A percentile compares a stretch with the other conserved stretches of the same genome.
Evolutionary conservation across 129 eudicot species (phyloP).

Genomic region (Chrysanthemum lavandulifolium): DNA sequence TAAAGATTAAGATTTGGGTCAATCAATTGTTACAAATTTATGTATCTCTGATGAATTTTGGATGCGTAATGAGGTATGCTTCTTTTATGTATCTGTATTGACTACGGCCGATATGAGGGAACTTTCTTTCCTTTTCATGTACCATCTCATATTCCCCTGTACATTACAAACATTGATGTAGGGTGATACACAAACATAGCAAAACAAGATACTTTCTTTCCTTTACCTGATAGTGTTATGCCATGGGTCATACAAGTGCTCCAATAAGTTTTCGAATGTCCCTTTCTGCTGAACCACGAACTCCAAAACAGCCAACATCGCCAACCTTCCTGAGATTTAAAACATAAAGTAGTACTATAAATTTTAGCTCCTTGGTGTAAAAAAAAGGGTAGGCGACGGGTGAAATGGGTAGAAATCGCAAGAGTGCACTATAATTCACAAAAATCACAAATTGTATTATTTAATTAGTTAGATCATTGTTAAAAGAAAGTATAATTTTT

Average conservation of each 20-base stretch:
- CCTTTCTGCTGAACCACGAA: constrained; percentile 90
- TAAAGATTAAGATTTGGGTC: too few relatives aligned
- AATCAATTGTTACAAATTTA: too few relatives aligned
- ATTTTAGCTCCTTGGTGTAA: not conserved
- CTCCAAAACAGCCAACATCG: constrained; percentile 95
- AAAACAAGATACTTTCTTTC: constrained; percentile 17
- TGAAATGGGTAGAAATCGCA: not conserved
- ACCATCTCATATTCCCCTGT: constrained; percentile 47
- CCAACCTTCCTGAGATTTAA: constrained; percentile 79
- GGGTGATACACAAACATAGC: constrained; percentile 15
- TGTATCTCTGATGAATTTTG: too few relatives aligned
- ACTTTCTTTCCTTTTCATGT: not conserved
- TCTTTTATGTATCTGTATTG: too few relatives aligned
- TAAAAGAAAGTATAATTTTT: not conserved
- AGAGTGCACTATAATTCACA: not conserved
- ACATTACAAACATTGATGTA: constrained; percentile 37
- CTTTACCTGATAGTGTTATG: constrained; percentile 74
- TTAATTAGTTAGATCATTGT: not conserved
- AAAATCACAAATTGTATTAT: not conserved
- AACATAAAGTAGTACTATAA: not conserved
- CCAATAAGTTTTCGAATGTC: constrained; percentile 88
- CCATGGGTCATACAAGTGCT: constrained; percentile 99
- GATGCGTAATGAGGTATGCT: too few relatives aligned
- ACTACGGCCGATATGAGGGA: too few relatives aligned
- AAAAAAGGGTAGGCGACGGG: not conserved